A percentile compares a stretch with the other conserved stretches of the same genome.
phyloP scores from a whole-genome alignment of 768 basidiomycete genomes.

The Termitomyces sp. region DNA sequence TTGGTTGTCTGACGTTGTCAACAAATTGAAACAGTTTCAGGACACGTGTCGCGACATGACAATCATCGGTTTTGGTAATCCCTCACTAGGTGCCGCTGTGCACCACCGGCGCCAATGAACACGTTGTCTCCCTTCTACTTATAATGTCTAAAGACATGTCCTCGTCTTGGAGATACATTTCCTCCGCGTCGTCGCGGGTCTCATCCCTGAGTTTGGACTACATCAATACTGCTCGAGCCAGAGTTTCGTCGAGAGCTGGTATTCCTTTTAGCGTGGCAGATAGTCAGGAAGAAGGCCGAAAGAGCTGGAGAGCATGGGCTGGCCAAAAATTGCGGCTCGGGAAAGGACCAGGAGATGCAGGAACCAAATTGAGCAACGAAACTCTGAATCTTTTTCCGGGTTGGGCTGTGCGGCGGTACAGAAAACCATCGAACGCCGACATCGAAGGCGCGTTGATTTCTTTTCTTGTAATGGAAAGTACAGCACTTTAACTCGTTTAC shows the following conservation, averaged over 20 bases:
- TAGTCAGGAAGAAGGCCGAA: constrained; percentile 19
- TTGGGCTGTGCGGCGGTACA: constrained; percentile 65
- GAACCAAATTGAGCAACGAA: constrained; percentile 26
- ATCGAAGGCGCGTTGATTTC: constrained; percentile 22
- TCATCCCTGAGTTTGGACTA: constrained; percentile 44
- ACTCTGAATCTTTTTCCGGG: constrained; percentile 70
- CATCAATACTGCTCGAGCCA: constrained; percentile 17
- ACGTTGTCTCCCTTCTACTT: not conserved
- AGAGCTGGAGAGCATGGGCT: constrained; percentile 63
- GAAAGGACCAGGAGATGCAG: constrained; percentile 13
- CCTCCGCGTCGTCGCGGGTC: constrained; percentile 27
- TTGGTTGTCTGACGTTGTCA: too few relatives aligned
- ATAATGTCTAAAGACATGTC: constrained; percentile 36
- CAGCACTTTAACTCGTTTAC: not conserved
- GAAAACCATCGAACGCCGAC: constrained; percentile 12
- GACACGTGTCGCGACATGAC: not conserved
- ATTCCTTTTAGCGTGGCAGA: not conserved
- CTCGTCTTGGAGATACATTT: constrained; percentile 28
- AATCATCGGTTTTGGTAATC: not conserved
- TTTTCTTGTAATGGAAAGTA: not conserved
- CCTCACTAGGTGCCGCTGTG: not conserved
- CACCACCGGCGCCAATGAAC: constrained; percentile 6
- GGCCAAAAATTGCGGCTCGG: constrained; percentile 46
- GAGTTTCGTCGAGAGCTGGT: not conserved
- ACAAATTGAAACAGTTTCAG: too few relatives aligned